A percentile compares a stretch with the other conserved stretches of the same genome.
phyloP scores from a whole-genome alignment of 768 basidiomycete species.

The Hypsizygus marmoreus region DNA sequence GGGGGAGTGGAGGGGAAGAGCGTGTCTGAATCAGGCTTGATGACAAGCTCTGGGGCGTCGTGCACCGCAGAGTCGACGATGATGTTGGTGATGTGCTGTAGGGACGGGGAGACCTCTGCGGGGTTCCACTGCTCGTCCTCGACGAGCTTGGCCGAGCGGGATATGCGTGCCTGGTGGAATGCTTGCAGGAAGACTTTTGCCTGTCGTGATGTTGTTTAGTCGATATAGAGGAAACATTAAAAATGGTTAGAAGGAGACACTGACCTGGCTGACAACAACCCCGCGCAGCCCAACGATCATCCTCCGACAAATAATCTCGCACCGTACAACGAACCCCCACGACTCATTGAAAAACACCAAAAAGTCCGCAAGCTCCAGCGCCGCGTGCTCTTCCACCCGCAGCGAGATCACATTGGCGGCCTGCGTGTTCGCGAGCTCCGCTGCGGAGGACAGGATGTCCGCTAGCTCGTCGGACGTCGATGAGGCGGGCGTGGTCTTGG shows the following conservation, averaged over 20 bases:
- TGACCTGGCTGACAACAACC: constrained; percentile 78
- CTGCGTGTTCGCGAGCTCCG: constrained; percentile 85
- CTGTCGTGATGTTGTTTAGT: constrained; percentile 35
- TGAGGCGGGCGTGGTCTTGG: constrained; percentile 3
- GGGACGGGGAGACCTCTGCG: constrained; percentile 61
- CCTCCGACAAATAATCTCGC: constrained; percentile 80
- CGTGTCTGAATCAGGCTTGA: constrained; percentile 29
- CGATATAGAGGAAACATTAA: constrained; percentile 2
- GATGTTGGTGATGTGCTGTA: constrained; percentile 74
- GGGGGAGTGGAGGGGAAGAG: constrained; percentile 13
- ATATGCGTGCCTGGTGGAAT: constrained; percentile 83
- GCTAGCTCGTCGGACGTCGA: constrained; percentile 62
- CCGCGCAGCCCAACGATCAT: constrained; percentile 96
- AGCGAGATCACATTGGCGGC: constrained; percentile 76
- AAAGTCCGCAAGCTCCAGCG: constrained; percentile 74
- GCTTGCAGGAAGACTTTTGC: constrained; percentile 84
- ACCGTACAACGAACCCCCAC: constrained; percentile 88
- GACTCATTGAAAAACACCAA: constrained; percentile 78
- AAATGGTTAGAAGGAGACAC: no score
- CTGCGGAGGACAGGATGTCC: constrained; percentile 76
- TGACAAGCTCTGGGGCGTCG: constrained; percentile 72
- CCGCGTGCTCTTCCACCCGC: constrained; percentile 78
- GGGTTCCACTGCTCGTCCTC: constrained; percentile 96
- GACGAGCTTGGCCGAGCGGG: constrained; percentile 83
- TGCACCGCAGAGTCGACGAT: constrained; percentile 81